Conservation (phyloP, 495 filamentous ascomycete species). For the Penicillium paxilli region DNA sequence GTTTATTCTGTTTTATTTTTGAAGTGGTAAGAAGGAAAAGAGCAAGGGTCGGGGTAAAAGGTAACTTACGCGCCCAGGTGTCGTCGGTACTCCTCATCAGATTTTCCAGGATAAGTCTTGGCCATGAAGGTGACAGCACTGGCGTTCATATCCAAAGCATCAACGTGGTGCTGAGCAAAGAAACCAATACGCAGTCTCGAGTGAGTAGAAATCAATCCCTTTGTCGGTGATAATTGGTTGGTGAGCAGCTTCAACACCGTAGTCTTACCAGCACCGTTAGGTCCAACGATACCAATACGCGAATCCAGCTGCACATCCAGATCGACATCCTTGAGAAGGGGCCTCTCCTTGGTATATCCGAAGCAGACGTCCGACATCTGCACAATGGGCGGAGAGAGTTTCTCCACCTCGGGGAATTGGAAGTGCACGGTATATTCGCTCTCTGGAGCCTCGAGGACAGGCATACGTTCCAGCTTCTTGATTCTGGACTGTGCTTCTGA, state of each 20-base stretch:
- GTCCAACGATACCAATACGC: constrained; percentile 96
- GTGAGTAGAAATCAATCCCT: constrained; percentile 82
- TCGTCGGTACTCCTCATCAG: constrained; percentile 94
- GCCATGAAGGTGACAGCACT: constrained; percentile 95
- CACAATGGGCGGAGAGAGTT: constrained; percentile 94
- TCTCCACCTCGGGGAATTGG: constrained; percentile 97
- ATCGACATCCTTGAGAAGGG: constrained; percentile 82
- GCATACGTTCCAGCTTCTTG: constrained; percentile 98
- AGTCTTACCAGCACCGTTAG: constrained; percentile 98
- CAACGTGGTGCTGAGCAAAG: constrained; percentile 98
- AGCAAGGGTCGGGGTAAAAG: not conserved
- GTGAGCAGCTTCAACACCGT: constrained; percentile 94
- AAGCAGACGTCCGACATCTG: constrained; percentile 95
- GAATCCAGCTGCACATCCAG: constrained; percentile 97
- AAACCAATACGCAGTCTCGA: constrained; percentile 87
- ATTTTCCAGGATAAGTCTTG: constrained; percentile 82
- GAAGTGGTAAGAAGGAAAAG: not conserved
- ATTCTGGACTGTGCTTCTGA: constrained; percentile 97
- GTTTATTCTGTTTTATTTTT: not conserved
- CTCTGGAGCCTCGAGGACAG: constrained; percentile 86
- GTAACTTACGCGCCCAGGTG: constrained; percentile 76
- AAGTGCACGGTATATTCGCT: constrained; percentile 96
- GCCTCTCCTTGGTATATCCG: constrained; percentile 79
- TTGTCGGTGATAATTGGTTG: constrained; percentile 74
- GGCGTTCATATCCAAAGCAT: constrained; percentile 86